Evolutionary conservation across 306 rosid genomes (phyloP), one percentile per base, ranked within the genome.

Genomic region (Mucuna pruriens): DNA sequence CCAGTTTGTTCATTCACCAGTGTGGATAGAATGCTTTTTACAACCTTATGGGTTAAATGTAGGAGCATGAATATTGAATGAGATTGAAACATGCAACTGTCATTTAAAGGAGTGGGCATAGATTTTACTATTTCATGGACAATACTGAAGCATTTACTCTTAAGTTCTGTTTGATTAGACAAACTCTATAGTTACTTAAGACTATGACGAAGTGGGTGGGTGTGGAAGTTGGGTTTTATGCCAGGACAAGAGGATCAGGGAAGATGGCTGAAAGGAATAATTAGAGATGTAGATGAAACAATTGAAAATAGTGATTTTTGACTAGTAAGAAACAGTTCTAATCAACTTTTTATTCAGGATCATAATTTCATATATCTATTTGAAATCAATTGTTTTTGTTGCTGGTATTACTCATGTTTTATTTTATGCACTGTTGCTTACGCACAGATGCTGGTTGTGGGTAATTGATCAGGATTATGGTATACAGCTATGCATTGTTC

Each of bases 91-190:
- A 22, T 65, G 61, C 12, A 69, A 36, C 65, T 51, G 15, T n/a
- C 67, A 38, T 42, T 57, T 57, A 57, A 25, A 57, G 34, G 64
- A 57, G 17, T 57, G 64, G 34, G n/a, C n/a, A 23, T 70, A 46
- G 51, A 62, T 70, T 20, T 42, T n/a, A 16, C 22, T 17, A 63
- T 46, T 76, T 69, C 39, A 12, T 38, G 67, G 29, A 60, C 60
- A 76, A 58, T 48, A 38, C 44, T 36, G 45, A 74, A 67, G 9
- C 40, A 52, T 64, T 74, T 36, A 49, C 58, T 36, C 45, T 39
- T 39, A 29, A 51, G 61, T 42, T 63, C 25, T 54, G 61, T 9
- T 70, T 71, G 86, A 77, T 60, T 77, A 61, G 51, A 60, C 39
- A 48, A 29, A 17, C 46, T 54, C 25, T 45, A 6, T 44, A 15